Percentiles rank a stretch among this genome's conserved stretches.
Conservation (phyloP, 352 stramenopile species). For the Phytophthora macrochlamydospora region DNA sequence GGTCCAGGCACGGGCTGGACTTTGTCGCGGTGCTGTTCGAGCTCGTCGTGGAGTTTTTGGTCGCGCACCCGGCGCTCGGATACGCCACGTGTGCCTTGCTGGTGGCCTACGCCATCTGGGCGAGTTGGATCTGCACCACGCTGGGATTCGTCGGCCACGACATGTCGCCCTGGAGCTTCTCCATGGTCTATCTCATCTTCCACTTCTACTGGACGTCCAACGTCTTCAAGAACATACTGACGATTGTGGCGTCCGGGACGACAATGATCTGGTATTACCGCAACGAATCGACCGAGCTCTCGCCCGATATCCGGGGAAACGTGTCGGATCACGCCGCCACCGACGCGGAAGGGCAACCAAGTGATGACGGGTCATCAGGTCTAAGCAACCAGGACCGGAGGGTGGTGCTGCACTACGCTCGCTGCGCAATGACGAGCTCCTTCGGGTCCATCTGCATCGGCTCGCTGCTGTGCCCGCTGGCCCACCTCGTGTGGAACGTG, state of each 20-base stretch:
- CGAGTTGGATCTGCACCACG: slow-evolving; percentile 81
- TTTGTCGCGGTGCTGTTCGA: slow-evolving; percentile 88
- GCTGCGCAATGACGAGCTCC: slow-evolving; percentile 67
- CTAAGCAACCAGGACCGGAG: slow-evolving; percentile 40
- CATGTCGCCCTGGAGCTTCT: slow-evolving; percentile 69
- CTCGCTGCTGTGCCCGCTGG: slow-evolving; percentile 78
- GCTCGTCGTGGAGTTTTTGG: slow-evolving; percentile 73
- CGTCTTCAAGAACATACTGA: slow-evolving; percentile 85
- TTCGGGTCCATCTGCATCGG: slow-evolving; percentile 87
- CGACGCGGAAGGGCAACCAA: slow-evolving; percentile 18
- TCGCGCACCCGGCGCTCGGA: slow-evolving; percentile 59
- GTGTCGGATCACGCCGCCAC: slow-evolving; percentile 47
- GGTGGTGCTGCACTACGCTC: slow-evolving; percentile 75
- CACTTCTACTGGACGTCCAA: slow-evolving; percentile 92
- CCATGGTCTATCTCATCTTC: slow-evolving; percentile 76
- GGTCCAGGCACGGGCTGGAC: slow-evolving; percentile 70
- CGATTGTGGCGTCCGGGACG: slow-evolving; percentile 75
- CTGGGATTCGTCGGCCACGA: slow-evolving; percentile 68
- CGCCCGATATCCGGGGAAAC: slow-evolving; percentile 40
- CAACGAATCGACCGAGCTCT: slow-evolving; percentile 68
- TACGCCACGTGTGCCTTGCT: slow-evolving; percentile 56
- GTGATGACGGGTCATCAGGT: slow-evolving; percentile 5
- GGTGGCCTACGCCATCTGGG: slow-evolving; percentile 75
- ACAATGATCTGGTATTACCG: slow-evolving; percentile 90
- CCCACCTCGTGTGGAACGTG: slow-evolving; percentile 79